These are phyloP conservation scores for Pholiota molesta DNA, from an alignment of 768 basidiomycete genomes.

Conservation along the genomic window DNA sequence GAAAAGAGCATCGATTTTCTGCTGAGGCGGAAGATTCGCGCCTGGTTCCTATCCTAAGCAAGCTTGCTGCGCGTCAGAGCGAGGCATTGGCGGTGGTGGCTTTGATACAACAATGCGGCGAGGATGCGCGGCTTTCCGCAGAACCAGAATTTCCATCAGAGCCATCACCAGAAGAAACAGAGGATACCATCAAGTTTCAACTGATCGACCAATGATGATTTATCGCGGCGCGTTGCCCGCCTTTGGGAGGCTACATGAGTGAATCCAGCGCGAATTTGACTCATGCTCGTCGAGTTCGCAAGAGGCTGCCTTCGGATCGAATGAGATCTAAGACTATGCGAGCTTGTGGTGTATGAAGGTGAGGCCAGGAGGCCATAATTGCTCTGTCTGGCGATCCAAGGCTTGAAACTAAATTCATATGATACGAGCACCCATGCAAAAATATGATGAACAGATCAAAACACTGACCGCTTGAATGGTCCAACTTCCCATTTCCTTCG, in stretches of 20 bases:
- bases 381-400: conserved; percentile 82
- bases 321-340: conserved; percentile 67
- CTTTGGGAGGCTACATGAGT: conserved; percentile 60
- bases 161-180: conserved; percentile 50
- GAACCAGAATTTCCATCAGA: conserved; percentile 56
- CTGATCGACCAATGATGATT: conserved; percentile 47
- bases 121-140: conserved; percentile 66
- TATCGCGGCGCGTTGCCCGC: conserved; percentile 45
- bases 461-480: conserved; percentile 67
- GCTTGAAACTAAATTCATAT: conserved; percentile 65
- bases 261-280: conserved; percentile 59
- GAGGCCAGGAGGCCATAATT: conserved; percentile 72
- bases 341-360: conserved; percentile 70
- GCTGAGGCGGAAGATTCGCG: too few relatives aligned
- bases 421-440: not conserved
- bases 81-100: too few relatives aligned
- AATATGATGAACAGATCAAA: not conserved
- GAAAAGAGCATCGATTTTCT: too few relatives aligned
- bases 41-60: too few relatives aligned
- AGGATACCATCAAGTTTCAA: conserved; percentile 51
- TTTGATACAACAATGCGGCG: too few relatives aligned
- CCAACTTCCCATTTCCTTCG: conserved; percentile 73
- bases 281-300: conserved; percentile 49
- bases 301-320: conserved; percentile 62
- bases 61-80: too few relatives aligned